phyloP scores from a whole-genome alignment of 176 grass and related monocot genomes.

The Cocos nucifera region DNA sequence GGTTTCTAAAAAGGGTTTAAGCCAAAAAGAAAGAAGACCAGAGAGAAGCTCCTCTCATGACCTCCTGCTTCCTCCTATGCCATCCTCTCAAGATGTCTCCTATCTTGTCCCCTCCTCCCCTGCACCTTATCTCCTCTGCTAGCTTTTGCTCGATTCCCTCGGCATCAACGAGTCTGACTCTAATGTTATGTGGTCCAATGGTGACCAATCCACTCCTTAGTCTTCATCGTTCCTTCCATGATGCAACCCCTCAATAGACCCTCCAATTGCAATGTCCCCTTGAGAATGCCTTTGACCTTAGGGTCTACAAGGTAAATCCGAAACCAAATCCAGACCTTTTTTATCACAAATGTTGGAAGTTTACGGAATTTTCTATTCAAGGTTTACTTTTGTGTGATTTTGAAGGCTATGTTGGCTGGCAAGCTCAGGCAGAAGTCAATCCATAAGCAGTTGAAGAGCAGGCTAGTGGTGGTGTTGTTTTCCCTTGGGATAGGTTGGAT shows the following conservation, averaged over 20 bases:
- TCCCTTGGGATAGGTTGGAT: slow-evolving; percentile 78
- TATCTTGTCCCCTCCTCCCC: slow-evolving; percentile 18
- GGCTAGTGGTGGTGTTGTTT: slow-evolving; percentile 52
- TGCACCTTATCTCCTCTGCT: slow-evolving; percentile 9
- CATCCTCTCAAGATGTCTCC: slow-evolving; percentile 31
- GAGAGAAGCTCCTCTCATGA: slow-evolving; percentile 18
- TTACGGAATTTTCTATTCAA: not conserved
- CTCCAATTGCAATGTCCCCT: slow-evolving; percentile 27
- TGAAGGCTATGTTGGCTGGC: slow-evolving; percentile 67
- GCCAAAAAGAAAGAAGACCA: not conserved
- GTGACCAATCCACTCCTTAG: slow-evolving; percentile 1
- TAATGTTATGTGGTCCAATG: not conserved
- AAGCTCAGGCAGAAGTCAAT: slow-evolving; percentile 68
- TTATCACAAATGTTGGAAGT: too few relatives aligned
- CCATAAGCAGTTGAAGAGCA: slow-evolving; percentile 51
- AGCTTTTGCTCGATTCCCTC: slow-evolving; percentile 27
- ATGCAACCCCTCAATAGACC: not conserved
- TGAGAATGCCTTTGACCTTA: slow-evolving; percentile 71
- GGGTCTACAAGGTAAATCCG: slow-evolving; percentile 52
- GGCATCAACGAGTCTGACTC: slow-evolving; percentile 13
- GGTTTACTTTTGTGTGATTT: too few relatives aligned
- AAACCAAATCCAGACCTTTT: too few relatives aligned
- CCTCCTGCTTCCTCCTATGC: slow-evolving; percentile 24
- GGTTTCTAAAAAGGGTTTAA: slow-evolving; percentile 25
- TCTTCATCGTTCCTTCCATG: not conserved